Evolutionary conservation across 805 yeast genomes (phyloP), one percentile per base, ranked within the genome.

Genomic region (Lachancea sp.): DNA sequence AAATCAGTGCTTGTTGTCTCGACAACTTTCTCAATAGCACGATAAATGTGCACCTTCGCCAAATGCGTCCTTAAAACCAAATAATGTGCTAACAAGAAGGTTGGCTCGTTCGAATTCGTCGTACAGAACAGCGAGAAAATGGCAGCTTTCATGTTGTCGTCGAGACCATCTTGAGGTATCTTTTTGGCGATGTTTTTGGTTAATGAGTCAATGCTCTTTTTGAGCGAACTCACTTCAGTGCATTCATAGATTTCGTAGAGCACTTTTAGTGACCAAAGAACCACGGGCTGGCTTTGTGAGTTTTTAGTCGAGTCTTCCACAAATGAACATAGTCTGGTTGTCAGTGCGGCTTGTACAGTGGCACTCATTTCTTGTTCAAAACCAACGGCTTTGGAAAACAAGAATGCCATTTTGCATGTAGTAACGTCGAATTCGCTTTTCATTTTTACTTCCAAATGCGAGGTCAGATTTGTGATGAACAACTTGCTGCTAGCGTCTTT

Each of bases 81-180:
- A 42, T 67, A 70, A 22, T 69, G 62, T 1, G 71, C 63, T 47
- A 60, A 59, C 12, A 67, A 42, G 49, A 56, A 62, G 35, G 56
- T 62, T 9, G 62, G 35, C 5, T 53, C 50, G 7, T 45, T 51
- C 2, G 51, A 39, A 15, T 40, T 54, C 1, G 48, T 31, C 0
- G 45, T 18, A 1, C 62, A 50, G 29, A 58, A 50, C 1, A 71
- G 42, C 12, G 62, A 42, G 48, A 68, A 72, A 26, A 66, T 39
- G 16, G 54, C 55, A 2, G 47, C 50, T 31, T 20, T 33, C 35
- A 38, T 16, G 3, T 32, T 27, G 8, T 22, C 18, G 34, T 20
- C 40, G 8, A 42, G 15, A 3, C 12, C 19, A 3, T 20, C 33
- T 12, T 16, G 13, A 5, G 15, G 12, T 3, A 15, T 17, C 16